Evolutionary conservation across 1,284 basidiomycete species (phyloP).

Genomic region (Xanthoconium separans): DNA sequence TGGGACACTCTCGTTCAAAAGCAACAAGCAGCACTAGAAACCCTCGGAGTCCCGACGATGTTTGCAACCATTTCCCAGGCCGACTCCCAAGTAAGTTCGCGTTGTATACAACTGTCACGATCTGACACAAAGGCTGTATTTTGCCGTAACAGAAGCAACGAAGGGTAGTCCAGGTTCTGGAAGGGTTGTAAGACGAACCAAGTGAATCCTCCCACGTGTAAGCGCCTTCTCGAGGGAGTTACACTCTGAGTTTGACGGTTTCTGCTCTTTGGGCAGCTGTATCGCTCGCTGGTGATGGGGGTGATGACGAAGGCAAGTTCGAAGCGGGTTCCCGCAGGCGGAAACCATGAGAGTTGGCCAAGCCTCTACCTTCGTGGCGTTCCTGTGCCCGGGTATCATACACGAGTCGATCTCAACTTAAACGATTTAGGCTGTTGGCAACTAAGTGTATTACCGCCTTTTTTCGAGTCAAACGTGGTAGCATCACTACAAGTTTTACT

Average conservation of each 20-base stretch:
- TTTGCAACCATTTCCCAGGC: slow-evolving; percentile 48
- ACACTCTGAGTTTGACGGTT: not conserved
- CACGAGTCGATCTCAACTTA: slow-evolving; percentile 8
- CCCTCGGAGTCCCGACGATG: slow-evolving; percentile 68
- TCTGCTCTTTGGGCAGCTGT: not conserved
- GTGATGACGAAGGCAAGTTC: not conserved
- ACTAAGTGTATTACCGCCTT: not conserved
- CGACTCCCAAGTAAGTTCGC: slow-evolving; percentile 54
- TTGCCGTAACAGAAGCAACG: slow-evolving; percentile 42
- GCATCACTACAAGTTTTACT: not conserved
- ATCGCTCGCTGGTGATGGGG: not conserved
- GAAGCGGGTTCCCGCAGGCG: slow-evolving; percentile 7
- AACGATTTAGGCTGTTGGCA: not conserved
- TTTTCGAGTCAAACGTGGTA: not conserved
- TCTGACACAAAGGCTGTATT: slow-evolving; percentile 4
- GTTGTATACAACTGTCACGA: not conserved
- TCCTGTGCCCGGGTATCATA: slow-evolving; percentile 3
- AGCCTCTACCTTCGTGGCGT: slow-evolving; percentile 15
- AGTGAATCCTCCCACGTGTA: slow-evolving; percentile 2
- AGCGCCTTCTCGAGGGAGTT: slow-evolving; percentile 1
- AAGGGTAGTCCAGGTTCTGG: slow-evolving; percentile 37
- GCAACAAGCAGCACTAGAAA: slow-evolving; percentile 63
- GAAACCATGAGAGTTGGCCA: slow-evolving; percentile 4
- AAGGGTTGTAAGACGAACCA: slow-evolving; percentile 25
- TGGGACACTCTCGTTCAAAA: slow-evolving; percentile 72